A percentile compares a stretch with the other conserved stretches of the same genome.
These are phyloP conservation scores for Globisporangium takayamanum DNA, from an alignment of 352 stramenopile species.

Conservation along the genomic window DNA sequence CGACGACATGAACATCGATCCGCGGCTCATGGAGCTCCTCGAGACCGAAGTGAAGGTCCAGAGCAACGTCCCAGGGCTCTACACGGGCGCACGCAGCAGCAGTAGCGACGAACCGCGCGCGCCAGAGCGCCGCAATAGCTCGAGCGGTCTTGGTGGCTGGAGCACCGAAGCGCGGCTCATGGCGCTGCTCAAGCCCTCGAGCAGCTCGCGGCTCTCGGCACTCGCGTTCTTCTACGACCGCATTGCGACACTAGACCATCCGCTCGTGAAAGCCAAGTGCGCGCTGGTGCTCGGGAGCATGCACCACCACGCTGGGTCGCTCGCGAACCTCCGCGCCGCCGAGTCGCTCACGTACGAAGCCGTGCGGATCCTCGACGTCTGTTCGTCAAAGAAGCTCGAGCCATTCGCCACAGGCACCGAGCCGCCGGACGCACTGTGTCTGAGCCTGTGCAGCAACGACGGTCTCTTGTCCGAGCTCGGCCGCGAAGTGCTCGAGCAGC, in stretches of 20 bases:
- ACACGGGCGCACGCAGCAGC: slow-evolving; percentile 6
- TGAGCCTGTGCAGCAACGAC: slow-evolving; percentile 75
- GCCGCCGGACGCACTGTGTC: slow-evolving; percentile 11
- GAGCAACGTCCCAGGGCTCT: slow-evolving; percentile 10
- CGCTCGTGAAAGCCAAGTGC: slow-evolving; percentile 74
- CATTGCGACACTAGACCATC: slow-evolving; percentile 32
- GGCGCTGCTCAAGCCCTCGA: slow-evolving; percentile 48
- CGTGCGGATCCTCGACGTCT: slow-evolving; percentile 57
- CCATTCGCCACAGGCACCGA: slow-evolving; percentile 12
- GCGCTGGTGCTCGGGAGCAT: slow-evolving; percentile 53
- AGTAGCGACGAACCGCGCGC: background rate
- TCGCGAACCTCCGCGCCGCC: slow-evolving; percentile 44
- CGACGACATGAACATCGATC: slow-evolving; percentile 54
- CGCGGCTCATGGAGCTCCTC: slow-evolving; percentile 32
- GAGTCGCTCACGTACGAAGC: slow-evolving; percentile 75
- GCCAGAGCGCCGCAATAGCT: slow-evolving; percentile 11
- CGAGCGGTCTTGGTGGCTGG: slow-evolving; percentile 35
- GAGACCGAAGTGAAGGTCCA: slow-evolving; percentile 21
- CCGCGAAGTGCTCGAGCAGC: slow-evolving; percentile 55
- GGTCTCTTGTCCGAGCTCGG: slow-evolving; percentile 65
- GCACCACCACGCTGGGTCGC: slow-evolving; percentile 34
- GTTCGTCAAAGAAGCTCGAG: slow-evolving; percentile 25
- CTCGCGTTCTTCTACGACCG: slow-evolving; percentile 57
- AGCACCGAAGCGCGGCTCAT: slow-evolving; percentile 32
- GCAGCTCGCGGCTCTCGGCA: slow-evolving; percentile 27